Evolutionary conservation across 2,329 filamentous ascomycete species (phyloP).

Genomic region (Cytospora piceicola): DNA sequence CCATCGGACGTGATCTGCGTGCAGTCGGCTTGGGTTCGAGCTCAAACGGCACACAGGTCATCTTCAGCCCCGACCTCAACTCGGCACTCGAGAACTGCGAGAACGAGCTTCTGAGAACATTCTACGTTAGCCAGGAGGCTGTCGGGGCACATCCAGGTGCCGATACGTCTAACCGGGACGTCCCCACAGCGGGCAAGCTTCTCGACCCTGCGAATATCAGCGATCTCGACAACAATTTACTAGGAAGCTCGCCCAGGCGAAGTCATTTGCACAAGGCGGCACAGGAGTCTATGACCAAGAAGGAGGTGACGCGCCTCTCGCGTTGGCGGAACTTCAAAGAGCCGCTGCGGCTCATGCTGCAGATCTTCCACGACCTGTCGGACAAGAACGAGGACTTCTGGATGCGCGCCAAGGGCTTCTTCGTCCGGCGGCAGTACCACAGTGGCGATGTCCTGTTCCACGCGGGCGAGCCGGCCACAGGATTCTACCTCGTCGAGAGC

Average conservation of each 20-base stretch:
- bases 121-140: slow-evolving; percentile 72
- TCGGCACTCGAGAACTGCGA: slow-evolving; percentile 93
- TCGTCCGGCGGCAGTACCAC: slow-evolving; percentile 68
- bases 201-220: slow-evolving; percentile 52
- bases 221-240: slow-evolving; percentile 43
- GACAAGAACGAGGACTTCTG: slow-evolving; percentile 92
- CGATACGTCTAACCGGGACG: slow-evolving; percentile 51
- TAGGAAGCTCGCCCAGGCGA: slow-evolving; percentile 80
- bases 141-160: slow-evolving; percentile 50
- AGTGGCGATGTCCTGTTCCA: slow-evolving; percentile 77
- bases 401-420: slow-evolving; percentile 79
- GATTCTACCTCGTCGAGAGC: slow-evolving; percentile 88
- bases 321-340: slow-evolving; percentile 89
- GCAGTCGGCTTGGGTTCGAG: slow-evolving; percentile 76
- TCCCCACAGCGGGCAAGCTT: slow-evolving; percentile 50
- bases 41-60: slow-evolving; percentile 72
- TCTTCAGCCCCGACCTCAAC: slow-evolving; percentile 87
- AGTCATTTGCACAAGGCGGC: slow-evolving; percentile 80
- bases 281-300: slow-evolving; percentile 71
- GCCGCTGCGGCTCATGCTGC: slow-evolving; percentile 86
- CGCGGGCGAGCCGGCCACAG: slow-evolving; percentile 74
- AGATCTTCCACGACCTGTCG: slow-evolving; percentile 91
- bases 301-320: slow-evolving; percentile 60
- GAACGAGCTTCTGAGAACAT: slow-evolving; percentile 84
- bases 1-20: slow-evolving; percentile 76